Percentiles rank a stretch among this genome's conserved stretches.
Conservation (phyloP, 768 basidiomycete species). For the Mycena pura region DNA sequence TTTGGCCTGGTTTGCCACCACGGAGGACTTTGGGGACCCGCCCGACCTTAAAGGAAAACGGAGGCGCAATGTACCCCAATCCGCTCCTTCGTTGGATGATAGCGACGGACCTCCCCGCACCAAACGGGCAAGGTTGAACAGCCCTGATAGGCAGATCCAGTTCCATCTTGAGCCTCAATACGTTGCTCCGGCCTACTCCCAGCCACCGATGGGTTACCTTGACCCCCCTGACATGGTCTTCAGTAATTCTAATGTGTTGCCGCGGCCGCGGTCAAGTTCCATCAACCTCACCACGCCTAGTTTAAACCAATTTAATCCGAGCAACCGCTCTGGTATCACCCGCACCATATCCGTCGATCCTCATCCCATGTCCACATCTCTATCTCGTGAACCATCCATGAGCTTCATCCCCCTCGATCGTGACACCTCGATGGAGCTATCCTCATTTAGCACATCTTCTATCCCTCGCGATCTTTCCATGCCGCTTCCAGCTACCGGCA, state of each 20-base stretch:
- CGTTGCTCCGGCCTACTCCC: conserved; percentile 23
- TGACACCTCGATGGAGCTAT: conserved; percentile 48
- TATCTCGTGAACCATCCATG: conserved; percentile 54
- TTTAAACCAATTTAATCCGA: conserved; percentile 32
- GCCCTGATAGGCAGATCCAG: conserved; percentile 49
- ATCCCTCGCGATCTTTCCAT: conserved; percentile 50
- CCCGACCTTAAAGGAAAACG: conserved; percentile 62
- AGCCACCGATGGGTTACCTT: conserved; percentile 47
- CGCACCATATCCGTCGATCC: conserved; percentile 83
- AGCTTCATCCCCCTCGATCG: conserved; percentile 41
- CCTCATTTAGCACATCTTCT: conserved; percentile 29
- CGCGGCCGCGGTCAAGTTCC: conserved; percentile 26
- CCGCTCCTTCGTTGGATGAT: conserved; percentile 38
- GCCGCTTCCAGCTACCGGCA: conserved; percentile 53
- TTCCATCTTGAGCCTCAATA: conserved; percentile 30
- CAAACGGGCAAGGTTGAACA: conserved; percentile 62
- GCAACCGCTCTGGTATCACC: conserved; percentile 39
- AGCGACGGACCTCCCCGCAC: conserved; percentile 41
- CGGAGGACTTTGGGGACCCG: conserved; percentile 55
- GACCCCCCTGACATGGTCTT: conserved; percentile 62
- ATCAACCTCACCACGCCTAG: conserved; percentile 33
- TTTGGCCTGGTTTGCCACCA: conserved; percentile 58
- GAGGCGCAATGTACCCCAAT: conserved; percentile 45
- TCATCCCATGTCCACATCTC: conserved; percentile 41
- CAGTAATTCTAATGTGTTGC: conserved; percentile 24